These are phyloP conservation scores for Monilinia laxa DNA, from an alignment of 2,329 filamentous ascomycete genomes.

Conservation along the genomic window DNA sequence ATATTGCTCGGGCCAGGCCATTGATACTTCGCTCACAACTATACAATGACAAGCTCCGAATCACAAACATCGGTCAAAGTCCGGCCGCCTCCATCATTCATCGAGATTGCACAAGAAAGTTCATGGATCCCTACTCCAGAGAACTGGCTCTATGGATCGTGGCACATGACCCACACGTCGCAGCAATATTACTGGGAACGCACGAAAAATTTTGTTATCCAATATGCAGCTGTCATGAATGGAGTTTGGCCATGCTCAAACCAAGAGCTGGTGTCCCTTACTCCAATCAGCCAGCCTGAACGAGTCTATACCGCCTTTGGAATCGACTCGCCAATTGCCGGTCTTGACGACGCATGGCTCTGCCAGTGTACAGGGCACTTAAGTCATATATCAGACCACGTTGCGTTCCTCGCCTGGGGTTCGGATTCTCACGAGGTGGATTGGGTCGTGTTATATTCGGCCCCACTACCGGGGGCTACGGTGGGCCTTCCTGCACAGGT, in stretches of 20 bases:
- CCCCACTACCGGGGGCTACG: constrained; percentile 9
- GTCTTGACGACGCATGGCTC: constrained; percentile 14
- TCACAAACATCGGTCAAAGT: not conserved
- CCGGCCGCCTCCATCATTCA: constrained; percentile 9
- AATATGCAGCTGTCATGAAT: constrained; percentile 18
- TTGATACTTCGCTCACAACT: not conserved
- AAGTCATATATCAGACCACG: constrained; percentile 15
- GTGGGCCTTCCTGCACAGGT: constrained; percentile 19
- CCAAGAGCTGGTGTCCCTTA: constrained; percentile 15
- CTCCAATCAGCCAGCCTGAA: constrained; percentile 14
- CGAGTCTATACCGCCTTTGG: constrained; percentile 18
- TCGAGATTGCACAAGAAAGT: not conserved
- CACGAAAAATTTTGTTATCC: constrained; percentile 17
- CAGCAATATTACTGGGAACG: constrained; percentile 20
- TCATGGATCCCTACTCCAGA: constrained; percentile 16
- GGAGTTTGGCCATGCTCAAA: constrained; percentile 17
- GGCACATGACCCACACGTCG: constrained; percentile 17
- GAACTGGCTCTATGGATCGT: constrained; percentile 14
- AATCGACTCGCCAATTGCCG: constrained; percentile 12
- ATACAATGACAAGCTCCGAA: not conserved
- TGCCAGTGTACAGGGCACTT: constrained; percentile 17
- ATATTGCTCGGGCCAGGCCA: not conserved
- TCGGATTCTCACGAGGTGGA: not conserved
- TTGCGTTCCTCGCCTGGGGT: constrained; percentile 21
- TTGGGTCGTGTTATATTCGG: constrained; percentile 17